These are phyloP conservation scores for Candida glucosophila DNA, from an alignment of 1,139 yeast species.

Conservation along the genomic window DNA sequence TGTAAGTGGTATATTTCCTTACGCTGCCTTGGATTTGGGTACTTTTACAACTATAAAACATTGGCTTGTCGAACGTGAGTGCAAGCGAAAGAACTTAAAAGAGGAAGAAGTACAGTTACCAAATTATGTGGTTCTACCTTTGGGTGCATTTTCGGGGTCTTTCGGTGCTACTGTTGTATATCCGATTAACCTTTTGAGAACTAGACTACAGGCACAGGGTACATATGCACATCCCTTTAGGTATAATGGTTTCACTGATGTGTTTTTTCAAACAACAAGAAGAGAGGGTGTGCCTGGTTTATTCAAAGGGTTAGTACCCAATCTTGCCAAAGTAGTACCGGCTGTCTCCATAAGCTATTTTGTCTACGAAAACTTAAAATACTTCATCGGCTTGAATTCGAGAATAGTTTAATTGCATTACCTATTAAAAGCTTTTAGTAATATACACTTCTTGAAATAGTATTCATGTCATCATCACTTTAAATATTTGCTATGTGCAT, in stretches of 20 bases:
- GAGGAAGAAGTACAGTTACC: conserved; percentile 68
- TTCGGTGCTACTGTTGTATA: conserved; percentile 94
- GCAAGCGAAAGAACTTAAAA: conserved; percentile 39
- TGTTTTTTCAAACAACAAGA: conserved; percentile 59
- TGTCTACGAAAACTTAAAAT: conserved; percentile 85
- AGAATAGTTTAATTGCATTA: conserved; percentile 6
- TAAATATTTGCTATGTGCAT: conserved; percentile 23
- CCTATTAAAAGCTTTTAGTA: no score
- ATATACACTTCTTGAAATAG: no score
- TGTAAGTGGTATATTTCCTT: conserved; percentile 89
- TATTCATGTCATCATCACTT: no score
- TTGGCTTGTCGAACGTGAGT: conserved; percentile 60
- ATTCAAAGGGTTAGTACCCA: conserved; percentile 88
- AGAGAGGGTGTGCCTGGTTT: conserved; percentile 88
- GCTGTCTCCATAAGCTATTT: conserved; percentile 93
- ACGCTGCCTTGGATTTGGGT: conserved; percentile 92
- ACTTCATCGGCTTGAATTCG: conserved; percentile 39
- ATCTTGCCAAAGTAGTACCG: conserved; percentile 92
- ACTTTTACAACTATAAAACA: conserved; percentile 82
- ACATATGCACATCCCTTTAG: conserved; percentile 90
- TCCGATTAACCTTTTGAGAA: conserved; percentile 82
- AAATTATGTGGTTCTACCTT: conserved; percentile 68
- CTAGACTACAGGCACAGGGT: conserved; percentile 95
- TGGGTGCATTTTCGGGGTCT: conserved; percentile 93
- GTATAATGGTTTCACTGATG: conserved; percentile 80